Percentiles rank a stretch among this genome's conserved stretches.
Conservation (phyloP, 2,329 filamentous ascomycete genomes). For the Colletotrichum siamense region DNA sequence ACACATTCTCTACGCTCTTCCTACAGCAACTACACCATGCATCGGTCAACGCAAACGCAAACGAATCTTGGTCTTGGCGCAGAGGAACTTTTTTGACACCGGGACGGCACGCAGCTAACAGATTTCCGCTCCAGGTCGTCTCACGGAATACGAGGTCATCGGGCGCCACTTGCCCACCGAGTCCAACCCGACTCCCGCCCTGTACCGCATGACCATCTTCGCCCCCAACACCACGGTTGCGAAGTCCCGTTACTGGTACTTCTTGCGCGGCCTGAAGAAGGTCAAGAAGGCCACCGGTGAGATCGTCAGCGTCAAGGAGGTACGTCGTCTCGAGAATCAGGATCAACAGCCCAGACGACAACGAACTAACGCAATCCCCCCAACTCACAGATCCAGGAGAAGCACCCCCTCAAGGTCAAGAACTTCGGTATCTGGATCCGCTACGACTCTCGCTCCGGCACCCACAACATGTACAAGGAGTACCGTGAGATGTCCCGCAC, state of each 20-base stretch:
- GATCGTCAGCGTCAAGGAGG: constrained; percentile 96
- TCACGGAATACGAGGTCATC: constrained; percentile 99
- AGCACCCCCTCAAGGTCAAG: constrained; percentile 99
- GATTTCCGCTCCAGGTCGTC: constrained; percentile 75
- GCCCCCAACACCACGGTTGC: constrained; percentile 97
- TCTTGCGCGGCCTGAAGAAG: constrained; percentile 98
- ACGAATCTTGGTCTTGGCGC: neutral
- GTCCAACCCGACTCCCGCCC: constrained; percentile 94
- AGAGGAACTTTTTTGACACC: neutral
- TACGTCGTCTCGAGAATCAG: constrained; percentile 55
- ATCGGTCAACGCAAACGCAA: neutral
- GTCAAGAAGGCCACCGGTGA: constrained; percentile 99
- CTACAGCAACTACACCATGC: neutral
- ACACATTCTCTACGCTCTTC: too few relatives aligned
- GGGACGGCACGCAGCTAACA: constrained; percentile 33
- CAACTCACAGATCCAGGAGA: constrained; percentile 83
- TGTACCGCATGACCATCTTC: constrained; percentile 99
- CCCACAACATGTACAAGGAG: constrained; percentile 99
- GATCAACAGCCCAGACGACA: neutral
- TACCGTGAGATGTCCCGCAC: constrained; percentile 98
- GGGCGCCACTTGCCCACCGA: constrained; percentile 98
- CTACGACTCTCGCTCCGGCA: constrained; percentile 99
- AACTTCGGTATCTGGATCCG: constrained; percentile 99
- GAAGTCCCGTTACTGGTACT: constrained; percentile 99
- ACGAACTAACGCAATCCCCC: neutral